These are phyloP conservation scores for Musa itinerans DNA, from an alignment of 176 grass and related monocot species.

Conservation along the genomic window DNA sequence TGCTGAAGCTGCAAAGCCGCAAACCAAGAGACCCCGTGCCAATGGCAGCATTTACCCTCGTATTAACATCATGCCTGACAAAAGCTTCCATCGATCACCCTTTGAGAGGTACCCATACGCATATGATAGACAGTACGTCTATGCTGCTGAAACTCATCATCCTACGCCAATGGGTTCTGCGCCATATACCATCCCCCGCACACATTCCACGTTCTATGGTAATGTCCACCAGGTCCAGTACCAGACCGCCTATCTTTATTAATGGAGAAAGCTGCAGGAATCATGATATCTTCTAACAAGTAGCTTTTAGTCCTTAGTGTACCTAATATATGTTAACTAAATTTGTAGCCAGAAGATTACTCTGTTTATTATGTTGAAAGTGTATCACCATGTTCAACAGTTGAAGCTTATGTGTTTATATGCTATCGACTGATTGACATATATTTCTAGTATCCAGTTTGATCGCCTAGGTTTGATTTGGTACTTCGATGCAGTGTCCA, in stretches of 20 bases:
- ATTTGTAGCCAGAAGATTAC: conserved; percentile 1
- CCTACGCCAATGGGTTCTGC: conserved; percentile 35
- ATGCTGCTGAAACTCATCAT: conserved; percentile 53
- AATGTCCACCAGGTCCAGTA: conserved; percentile 81
- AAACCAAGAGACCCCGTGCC: conserved; percentile 75
- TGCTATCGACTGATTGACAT: neutral
- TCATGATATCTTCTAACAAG: conserved; percentile 30
- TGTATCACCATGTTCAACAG: neutral
- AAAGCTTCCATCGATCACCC: conserved; percentile 62
- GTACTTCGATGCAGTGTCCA: too few species aligned
- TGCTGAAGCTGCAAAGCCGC: conserved; percentile 79
- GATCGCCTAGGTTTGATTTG: neutral
- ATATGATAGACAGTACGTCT: conserved; percentile 57
- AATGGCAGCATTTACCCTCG: conserved; percentile 46
- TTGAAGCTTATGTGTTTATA: neutral
- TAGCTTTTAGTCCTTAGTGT: conserved; percentile 2
- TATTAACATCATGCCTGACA: conserved; percentile 44
- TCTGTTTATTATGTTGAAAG: conserved; percentile 1
- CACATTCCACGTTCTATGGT: conserved; percentile 60
- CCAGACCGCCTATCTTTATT: conserved; percentile 67
- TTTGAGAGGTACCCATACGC: conserved; percentile 26
- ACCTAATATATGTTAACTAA: neutral
- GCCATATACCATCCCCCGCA: conserved; percentile 53
- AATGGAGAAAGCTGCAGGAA: conserved; percentile 33
- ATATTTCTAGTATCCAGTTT: neutral